phyloP scores from a whole-genome alignment of 345 rosid species.

The Gossypium sturtianum region DNA sequence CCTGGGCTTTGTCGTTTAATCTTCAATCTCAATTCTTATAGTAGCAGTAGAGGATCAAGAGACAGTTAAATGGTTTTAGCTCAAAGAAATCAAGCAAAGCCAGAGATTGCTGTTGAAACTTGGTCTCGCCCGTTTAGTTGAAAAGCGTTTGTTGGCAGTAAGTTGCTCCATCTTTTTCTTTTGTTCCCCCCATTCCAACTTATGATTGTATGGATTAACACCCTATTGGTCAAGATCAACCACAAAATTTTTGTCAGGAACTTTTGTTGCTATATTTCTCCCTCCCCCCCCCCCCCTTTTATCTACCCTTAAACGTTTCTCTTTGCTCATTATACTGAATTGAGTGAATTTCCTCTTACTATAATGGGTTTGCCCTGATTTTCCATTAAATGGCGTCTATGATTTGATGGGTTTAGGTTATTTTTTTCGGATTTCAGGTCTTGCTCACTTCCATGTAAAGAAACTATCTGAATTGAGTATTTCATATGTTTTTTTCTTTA shows the following conservation, averaged over 20 bases:
- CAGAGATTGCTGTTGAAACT: not conserved
- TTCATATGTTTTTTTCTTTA: not conserved
- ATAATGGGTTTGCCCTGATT: not conserved
- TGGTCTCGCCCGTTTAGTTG: not conserved
- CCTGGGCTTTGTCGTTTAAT: too few relatives aligned
- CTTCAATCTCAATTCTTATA: too few relatives aligned
- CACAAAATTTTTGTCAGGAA: not conserved
- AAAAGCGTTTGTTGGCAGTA: not conserved
- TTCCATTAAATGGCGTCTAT: not conserved
- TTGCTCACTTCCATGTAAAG: not conserved
- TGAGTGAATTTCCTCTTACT: not conserved
- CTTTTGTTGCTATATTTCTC: not conserved
- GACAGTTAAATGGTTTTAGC: not conserved
- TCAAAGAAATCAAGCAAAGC: not conserved
- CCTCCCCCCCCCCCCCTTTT: not conserved
- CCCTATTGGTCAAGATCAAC: conserved; percentile 20
- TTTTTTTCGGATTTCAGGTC: conserved; percentile 16
- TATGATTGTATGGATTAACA: not conserved
- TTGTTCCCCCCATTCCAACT: not conserved
- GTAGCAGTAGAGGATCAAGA: too few relatives aligned
- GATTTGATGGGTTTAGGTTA: not conserved
- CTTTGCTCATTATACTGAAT: not conserved
- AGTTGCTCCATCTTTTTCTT: not conserved
- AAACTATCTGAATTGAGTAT: not conserved
- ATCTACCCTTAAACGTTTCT: not conserved